A percentile compares a stretch with the other conserved stretches of the same genome.
phyloP scores from a whole-genome alignment of 176 grass and related monocot species.

The Puya raimondii region DNA sequence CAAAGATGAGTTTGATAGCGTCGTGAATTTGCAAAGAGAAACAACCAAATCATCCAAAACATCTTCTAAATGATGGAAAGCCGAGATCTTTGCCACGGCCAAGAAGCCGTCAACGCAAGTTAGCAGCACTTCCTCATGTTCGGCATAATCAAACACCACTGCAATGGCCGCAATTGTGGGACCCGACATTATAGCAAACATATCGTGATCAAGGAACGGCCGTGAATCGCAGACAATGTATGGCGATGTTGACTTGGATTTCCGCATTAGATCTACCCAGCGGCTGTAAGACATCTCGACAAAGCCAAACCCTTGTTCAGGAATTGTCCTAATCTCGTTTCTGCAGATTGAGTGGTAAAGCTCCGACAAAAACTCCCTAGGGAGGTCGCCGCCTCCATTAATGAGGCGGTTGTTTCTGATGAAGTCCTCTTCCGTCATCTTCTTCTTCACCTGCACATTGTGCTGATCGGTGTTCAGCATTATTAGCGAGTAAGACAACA shows the following conservation, averaged over 20 bases:
- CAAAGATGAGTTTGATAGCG: conserved; percentile 86
- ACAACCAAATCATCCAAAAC: conserved; percentile 97
- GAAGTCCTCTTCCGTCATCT: conserved; percentile 99
- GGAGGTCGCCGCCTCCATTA: conserved; percentile 89
- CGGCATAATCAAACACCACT: conserved; percentile 89
- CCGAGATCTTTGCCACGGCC: conserved; percentile 87
- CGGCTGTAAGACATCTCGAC: conserved; percentile 94
- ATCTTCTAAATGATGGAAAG: conserved; percentile 95
- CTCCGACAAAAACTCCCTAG: conserved; percentile 80
- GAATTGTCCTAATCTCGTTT: conserved; percentile 88
- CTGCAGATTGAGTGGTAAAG: conserved; percentile 78
- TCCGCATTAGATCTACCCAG: conserved; percentile 90
- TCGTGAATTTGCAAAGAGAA: conserved; percentile 96
- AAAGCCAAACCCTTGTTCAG: conserved; percentile 84
- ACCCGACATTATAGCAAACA: conserved; percentile 97
- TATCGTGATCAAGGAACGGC: conserved; percentile 82
- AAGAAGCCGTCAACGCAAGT: conserved; percentile 86
- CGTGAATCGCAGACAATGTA: conserved; percentile 77
- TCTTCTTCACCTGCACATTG: conserved; percentile 99
- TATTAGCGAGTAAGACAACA: conserved; percentile 94
- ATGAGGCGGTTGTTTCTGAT: conserved; percentile 96
- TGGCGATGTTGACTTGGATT: conserved; percentile 65
- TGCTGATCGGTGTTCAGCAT: conserved; percentile 99
- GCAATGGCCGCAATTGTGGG: conserved; percentile 98
- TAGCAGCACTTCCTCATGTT: conserved; percentile 69